Evolutionary conservation across 306 rosid genomes (phyloP).

Genomic region (Lotus japonicus): DNA sequence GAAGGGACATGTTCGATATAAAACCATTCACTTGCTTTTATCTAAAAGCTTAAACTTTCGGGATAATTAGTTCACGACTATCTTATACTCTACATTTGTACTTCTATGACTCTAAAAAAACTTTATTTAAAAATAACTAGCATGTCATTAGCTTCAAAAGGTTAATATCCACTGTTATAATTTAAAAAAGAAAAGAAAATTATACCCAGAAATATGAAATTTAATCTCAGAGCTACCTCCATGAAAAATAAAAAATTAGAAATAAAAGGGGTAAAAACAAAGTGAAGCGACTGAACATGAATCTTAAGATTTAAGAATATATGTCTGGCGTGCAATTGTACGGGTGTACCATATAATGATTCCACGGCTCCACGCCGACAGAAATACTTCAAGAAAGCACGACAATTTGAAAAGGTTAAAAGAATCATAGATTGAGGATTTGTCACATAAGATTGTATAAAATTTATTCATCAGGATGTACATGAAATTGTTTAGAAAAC

Average conservation of each 20-base stretch:
- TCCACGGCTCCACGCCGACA: background rate
- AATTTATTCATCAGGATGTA: background rate
- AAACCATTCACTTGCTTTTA: too few species aligned
- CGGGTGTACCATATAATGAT: background rate
- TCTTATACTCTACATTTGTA: background rate
- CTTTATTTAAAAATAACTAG: background rate
- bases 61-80: background rate
- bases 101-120: background rate
- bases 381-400: background rate
- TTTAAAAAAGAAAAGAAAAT: background rate
- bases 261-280: background rate
- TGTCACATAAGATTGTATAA: background rate
- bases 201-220: background rate
- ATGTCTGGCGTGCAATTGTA: background rate
- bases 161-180: background rate
- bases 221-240: background rate
- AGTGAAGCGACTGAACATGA: background rate
- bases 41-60: too few species aligned
- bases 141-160: background rate
- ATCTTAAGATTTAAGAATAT: background rate
- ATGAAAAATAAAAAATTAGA: background rate
- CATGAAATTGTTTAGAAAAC: background rate
- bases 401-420: background rate
- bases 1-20: too few species aligned
- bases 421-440: background rate